phyloP scores from a whole-genome alignment of 1,284 basidiomycete genomes.

The Malassezia obtusa region DNA sequence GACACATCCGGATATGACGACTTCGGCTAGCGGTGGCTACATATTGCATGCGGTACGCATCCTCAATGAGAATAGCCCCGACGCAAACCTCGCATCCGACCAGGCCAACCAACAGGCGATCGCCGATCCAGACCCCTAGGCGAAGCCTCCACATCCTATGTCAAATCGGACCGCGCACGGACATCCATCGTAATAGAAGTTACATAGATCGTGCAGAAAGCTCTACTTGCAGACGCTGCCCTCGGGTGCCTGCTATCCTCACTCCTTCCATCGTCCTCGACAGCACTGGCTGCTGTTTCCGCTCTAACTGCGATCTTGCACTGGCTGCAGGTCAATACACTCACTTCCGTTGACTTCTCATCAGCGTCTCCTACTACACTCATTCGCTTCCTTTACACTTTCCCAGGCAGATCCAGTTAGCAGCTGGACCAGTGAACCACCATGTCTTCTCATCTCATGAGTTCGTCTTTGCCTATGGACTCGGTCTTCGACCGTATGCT shows the following conservation, averaged over 20 bases:
- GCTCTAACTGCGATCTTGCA: no score
- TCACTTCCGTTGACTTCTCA: no score
- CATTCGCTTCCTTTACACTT: no score
- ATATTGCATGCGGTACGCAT: constrained; percentile 75
- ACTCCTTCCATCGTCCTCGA: not conserved
- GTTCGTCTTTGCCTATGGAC: not conserved
- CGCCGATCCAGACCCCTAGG: no score
- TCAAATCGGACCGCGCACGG: not conserved
- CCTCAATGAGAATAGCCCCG: constrained; percentile 26
- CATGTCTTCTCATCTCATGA: not conserved
- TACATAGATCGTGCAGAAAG: not conserved
- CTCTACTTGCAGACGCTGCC: not conserved
- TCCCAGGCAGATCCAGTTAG: no score
- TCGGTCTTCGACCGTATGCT: not conserved
- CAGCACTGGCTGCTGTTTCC: not conserved
- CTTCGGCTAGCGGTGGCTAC: constrained; percentile 78
- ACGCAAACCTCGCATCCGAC: no score
- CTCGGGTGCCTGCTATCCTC: not conserved
- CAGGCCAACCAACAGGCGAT: not conserved
- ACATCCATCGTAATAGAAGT: not conserved
- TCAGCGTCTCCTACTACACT: no score
- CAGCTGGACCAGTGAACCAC: not conserved
- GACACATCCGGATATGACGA: constrained; percentile 90
- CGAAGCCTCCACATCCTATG: not conserved
- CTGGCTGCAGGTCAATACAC: no score